Conservation (phyloP, 2,329 filamentous ascomycete species). For the Fusarium phyllophilum region DNA sequence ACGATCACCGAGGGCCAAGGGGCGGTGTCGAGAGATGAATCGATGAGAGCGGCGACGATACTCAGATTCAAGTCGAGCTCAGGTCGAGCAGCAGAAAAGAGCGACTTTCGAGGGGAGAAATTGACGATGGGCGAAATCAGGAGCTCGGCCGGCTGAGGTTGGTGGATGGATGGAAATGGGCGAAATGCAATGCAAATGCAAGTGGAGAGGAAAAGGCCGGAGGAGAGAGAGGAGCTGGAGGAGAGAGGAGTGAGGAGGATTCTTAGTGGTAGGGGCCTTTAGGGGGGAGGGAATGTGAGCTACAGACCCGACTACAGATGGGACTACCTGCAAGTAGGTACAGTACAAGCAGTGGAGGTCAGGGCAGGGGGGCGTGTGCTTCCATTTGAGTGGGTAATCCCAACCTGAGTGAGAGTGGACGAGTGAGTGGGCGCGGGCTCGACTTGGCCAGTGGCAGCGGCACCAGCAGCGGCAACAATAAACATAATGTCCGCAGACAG, state of each 20-base stretch:
- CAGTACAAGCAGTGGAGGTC: neutral
- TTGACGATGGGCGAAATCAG: conserved; percentile 37
- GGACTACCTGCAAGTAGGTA: neutral
- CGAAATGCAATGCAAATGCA: conserved; percentile 44
- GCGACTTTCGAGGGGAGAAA: conserved; percentile 34
- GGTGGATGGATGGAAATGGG: conserved; percentile 43
- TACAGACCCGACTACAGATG: conserved; percentile 36
- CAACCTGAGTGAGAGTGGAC: conserved; percentile 23
- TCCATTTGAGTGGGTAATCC: conserved; percentile 35
- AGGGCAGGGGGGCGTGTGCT: conserved; percentile 37
- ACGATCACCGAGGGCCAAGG: conserved; percentile 26
- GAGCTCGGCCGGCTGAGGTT: conserved; percentile 41
- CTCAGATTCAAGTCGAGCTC: conserved; percentile 40
- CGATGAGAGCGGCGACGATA: conserved; percentile 26
- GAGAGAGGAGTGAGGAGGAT: conserved; percentile 41
- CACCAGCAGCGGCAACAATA: conserved; percentile 9
- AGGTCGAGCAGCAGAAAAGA: conserved; percentile 35
- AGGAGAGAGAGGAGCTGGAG: conserved; percentile 39
- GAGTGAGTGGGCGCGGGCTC: conserved; percentile 27
- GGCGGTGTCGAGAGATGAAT: conserved; percentile 27
- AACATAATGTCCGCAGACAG: conserved; percentile 5
- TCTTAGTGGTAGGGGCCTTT: conserved; percentile 40
- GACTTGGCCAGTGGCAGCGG: conserved; percentile 30
- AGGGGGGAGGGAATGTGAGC: conserved; percentile 46
- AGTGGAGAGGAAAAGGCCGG: conserved; percentile 49